Base-by-base conservation (phyloP, 176 grass and related monocot species). In the Lolium perenne region DNA sequence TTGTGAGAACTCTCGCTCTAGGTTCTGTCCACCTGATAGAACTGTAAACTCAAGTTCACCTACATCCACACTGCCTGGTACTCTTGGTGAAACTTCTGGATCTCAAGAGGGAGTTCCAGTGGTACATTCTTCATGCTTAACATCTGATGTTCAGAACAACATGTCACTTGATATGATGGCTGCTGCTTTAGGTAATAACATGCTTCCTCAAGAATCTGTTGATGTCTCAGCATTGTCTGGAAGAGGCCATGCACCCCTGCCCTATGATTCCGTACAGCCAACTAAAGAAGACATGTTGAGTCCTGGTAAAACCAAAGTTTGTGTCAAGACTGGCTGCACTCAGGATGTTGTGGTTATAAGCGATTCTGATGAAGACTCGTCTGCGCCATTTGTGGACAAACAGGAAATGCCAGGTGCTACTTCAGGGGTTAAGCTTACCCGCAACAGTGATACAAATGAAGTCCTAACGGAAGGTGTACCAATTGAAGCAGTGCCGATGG, bases 21-120 rank as follows among this genome's bases (percentile, higher is more conserved):
- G 93, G 69, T 83, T 74, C 23, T 88, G 46, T 83, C 93, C 66
- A 85, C 58, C 65, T 67, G 80, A 83, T 78, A 70, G 80, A 54
- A 85, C 82, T 85, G 71, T 84, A 50, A 88, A 85, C 61, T 90
- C 90, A 81, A 74, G 55, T 71, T 86, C 86, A 84, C 91, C 84
- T 76, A 79, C 41, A 76, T 95, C 89, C 53, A 91, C 73, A 89
- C 85, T 81, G 70, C 71, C 18, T 58, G 79, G 50, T 89, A 55
- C 66, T 84, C 83, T 38, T 46, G 50, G 77, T 93, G 84, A 56
- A 48, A 83, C 78, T 87, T 90, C 79, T 63, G 63, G 74, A 83
- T 90, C 50, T 74, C 85, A 86, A 65, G 90, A 90, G 76, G 88
- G 82, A 81, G 84, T 79, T 84, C 90, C 75, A 71, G 80, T 92